Evolutionary conservation across 108 stramenopile genomes (phyloP).

Genomic region (Ochromonas danica): DNA sequence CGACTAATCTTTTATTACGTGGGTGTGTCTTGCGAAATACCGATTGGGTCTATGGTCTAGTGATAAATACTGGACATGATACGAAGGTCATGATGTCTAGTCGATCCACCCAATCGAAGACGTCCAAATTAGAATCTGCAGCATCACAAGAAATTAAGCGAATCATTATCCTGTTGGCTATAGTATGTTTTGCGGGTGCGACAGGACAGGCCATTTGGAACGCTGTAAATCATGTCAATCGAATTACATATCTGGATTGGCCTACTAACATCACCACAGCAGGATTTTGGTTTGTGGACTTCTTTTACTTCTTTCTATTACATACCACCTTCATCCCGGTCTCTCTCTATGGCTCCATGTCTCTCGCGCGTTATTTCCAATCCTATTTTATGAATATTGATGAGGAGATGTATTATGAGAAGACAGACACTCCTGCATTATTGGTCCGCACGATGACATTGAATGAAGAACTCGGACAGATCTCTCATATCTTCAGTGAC

Average conservation of each 20-base stretch:
- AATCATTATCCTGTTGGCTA: background rate
- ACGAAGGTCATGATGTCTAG: slow-evolving; percentile 1
- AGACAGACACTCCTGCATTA: slow-evolving; percentile 73
- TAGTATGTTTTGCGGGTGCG: background rate
- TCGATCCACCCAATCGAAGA: background rate
- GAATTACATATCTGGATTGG: slow-evolving; percentile 12
- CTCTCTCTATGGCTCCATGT: slow-evolving; percentile 82
- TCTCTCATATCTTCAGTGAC: slow-evolving; percentile 50
- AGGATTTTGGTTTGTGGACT: background rate
- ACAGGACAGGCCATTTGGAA: slow-evolving; percentile 19
- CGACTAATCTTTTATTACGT: slow-evolving; percentile 54
- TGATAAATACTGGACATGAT: slow-evolving; percentile 54
- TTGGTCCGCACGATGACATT: slow-evolving; percentile 61
- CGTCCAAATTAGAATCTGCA: background rate
- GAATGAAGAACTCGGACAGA: slow-evolving; percentile 44
- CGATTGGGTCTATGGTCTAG: slow-evolving; percentile 49
- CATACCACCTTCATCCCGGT: slow-evolving; percentile 76
- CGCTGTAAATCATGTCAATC: background rate
- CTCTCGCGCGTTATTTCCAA: slow-evolving; percentile 67
- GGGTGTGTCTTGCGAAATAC: slow-evolving; percentile 57
- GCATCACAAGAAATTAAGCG: background rate
- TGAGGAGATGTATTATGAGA: slow-evolving; percentile 80
- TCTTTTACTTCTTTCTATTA: slow-evolving; percentile 32
- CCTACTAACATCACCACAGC: background rate
- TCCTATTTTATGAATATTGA: slow-evolving; percentile 74